Evolutionary conservation across 75 land plant genomes (phyloP).

Genomic region (Cryptomeria japonica): DNA sequence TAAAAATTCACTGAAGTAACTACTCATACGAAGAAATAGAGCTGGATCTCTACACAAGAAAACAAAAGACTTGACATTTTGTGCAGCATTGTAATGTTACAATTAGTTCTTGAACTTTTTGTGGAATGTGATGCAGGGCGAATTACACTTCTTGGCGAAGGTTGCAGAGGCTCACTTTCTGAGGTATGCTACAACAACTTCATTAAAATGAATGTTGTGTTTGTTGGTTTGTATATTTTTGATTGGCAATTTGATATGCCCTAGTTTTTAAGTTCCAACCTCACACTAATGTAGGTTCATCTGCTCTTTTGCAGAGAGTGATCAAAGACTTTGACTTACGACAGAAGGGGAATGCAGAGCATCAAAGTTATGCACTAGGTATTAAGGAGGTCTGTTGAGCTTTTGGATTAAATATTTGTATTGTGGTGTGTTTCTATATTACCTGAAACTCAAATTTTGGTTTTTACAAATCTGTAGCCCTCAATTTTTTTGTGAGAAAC

Average conservation of each 20-base stretch:
- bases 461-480: background rate
- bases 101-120: background rate
- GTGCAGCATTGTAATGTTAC: background rate
- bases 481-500: background rate
- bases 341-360: constrained; percentile 74
- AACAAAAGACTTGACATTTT: background rate
- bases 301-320: constrained; percentile 55
- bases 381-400: constrained; percentile 77
- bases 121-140: constrained; percentile 54
- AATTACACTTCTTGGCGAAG: constrained; percentile 89
- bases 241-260: background rate
- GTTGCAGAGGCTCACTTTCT: constrained; percentile 93
- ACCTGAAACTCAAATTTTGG: background rate
- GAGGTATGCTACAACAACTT: constrained; percentile 48
- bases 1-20: background rate
- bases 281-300: background rate
- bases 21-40: background rate
- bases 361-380: constrained; percentile 97
- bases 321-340: constrained; percentile 65
- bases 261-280: background rate
- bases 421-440: background rate
- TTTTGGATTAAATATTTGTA: constrained; percentile 1
- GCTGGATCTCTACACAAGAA: background rate
- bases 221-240: background rate
- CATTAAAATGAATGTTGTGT: background rate